phyloP scores from a whole-genome alignment of 169 alveolate genomes.

The Plasmodium vivax region DNA sequence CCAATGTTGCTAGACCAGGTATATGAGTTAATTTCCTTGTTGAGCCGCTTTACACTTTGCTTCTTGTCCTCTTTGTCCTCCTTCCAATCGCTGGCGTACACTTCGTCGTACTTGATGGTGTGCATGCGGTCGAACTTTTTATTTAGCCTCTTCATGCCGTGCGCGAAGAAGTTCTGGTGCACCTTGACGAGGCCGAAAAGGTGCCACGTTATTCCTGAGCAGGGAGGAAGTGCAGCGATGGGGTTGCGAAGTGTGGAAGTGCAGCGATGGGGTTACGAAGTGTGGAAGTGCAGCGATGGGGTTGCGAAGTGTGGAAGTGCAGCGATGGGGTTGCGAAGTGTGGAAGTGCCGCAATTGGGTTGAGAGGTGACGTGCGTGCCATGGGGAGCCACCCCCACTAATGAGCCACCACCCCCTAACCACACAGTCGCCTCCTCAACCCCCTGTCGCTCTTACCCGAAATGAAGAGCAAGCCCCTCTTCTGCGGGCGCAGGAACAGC shows the following conservation, averaged over 20 bases:
- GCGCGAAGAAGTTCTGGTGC: conserved; percentile 31
- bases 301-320: too few species aligned
- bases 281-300: too few species aligned
- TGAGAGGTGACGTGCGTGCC: neutral
- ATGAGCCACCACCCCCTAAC: too few species aligned
- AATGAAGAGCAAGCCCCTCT: conserved; percentile 25
- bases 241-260: too few species aligned
- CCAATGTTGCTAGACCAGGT: conserved; percentile 65
- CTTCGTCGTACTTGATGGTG: conserved; percentile 31
- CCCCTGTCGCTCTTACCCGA: conserved; percentile 17
- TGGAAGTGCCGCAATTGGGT: too few species aligned
- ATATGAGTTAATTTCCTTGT: conserved; percentile 21
- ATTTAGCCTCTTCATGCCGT: conserved; percentile 20
- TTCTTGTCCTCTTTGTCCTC: neutral
- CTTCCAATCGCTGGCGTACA: conserved; percentile 34
- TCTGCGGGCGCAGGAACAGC: conserved; percentile 10
- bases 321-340: too few species aligned
- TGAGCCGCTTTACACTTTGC: conserved; percentile 15
- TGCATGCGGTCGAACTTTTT: conserved; percentile 41
- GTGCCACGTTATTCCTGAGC: conserved; percentile 41
- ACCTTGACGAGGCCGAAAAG: conserved; percentile 54
- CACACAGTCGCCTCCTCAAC: neutral
- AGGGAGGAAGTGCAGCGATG: neutral
- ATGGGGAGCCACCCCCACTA: too few species aligned
- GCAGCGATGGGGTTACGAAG: neutral